These are phyloP conservation scores for Debaryomyces subglobosus DNA, from an alignment of 1,139 yeast genomes.

Conservation along the genomic window DNA sequence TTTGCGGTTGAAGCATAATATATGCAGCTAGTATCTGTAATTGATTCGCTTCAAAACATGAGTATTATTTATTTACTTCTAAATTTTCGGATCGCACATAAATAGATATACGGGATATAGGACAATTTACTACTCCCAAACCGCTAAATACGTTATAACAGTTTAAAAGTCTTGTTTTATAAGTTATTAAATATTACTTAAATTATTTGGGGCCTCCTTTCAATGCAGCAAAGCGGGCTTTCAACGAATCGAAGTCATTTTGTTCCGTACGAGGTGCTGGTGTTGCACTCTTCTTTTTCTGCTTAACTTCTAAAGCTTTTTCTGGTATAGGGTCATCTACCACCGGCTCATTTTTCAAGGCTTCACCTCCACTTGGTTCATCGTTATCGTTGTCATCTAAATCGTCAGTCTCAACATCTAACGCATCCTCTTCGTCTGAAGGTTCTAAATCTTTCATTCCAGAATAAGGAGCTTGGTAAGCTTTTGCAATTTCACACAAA, in stretches of 20 bases:
- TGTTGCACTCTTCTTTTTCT: constrained; percentile 11
- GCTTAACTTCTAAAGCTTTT: constrained; percentile 4
- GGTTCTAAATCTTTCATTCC: constrained; percentile 38
- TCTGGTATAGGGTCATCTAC: constrained; percentile 7
- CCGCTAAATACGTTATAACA: background rate
- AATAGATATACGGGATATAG: background rate
- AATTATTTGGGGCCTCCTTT: constrained; percentile 24
- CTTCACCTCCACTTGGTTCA: constrained; percentile 16
- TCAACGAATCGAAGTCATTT: constrained; percentile 45
- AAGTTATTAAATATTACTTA: background rate
- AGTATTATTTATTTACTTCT: background rate
- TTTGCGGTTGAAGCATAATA: constrained; percentile 20
- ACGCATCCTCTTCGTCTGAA: constrained; percentile 23
- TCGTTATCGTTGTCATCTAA: constrained; percentile 20
- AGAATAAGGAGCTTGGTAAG: constrained; percentile 77
- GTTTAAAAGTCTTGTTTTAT: background rate
- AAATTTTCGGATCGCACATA: constrained; percentile 3
- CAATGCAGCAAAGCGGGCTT: constrained; percentile 51
- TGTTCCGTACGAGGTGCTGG: constrained; percentile 13
- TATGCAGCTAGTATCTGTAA: background rate
- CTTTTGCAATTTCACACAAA: constrained; percentile 76
- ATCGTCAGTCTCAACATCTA: background rate
- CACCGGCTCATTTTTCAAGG: constrained; percentile 11
- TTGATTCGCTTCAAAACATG: background rate
- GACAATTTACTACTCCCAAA: background rate